Evolutionary conservation across 148 eudicot species (phyloP).

Genomic region (Bassia scoparia): DNA sequence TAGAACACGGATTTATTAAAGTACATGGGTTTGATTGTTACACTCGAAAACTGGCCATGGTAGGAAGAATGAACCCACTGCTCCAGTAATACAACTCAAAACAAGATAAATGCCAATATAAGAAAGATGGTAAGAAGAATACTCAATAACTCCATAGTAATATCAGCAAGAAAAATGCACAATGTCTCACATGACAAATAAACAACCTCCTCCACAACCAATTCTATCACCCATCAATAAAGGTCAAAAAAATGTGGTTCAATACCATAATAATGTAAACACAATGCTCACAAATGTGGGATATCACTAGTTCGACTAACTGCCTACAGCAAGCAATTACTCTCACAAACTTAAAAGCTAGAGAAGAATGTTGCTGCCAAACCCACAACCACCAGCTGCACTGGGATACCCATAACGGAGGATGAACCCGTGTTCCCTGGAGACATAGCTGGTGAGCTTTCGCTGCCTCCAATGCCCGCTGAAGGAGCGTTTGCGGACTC

Average conservation of each 20-base stretch:
- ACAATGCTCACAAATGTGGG: not conserved
- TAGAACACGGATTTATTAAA: too few relatives aligned
- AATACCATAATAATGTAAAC: not conserved
- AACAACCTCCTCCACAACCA: not conserved
- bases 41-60: too few relatives aligned
- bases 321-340: not conserved
- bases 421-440: conserved; percentile 13
- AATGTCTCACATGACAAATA: not conserved
- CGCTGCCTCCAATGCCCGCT: conserved; percentile 3
- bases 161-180: not conserved
- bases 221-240: not conserved
- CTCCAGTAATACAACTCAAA: too few relatives aligned
- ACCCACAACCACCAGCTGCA: conserved; percentile 13
- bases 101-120: too few relatives aligned
- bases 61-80: too few relatives aligned
- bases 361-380: conserved; percentile 17
- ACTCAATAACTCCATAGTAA: too few relatives aligned
- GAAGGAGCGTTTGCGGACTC: conserved; percentile 9
- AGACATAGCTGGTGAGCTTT: conserved; percentile 13
- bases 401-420: not conserved
- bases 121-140: too few relatives aligned
- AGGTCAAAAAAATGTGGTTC: not conserved
- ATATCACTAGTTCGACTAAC: not conserved
- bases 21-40: too few relatives aligned
- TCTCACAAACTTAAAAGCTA: conserved; percentile 8